phyloP scores from a whole-genome alignment of 23 red algal genomes.

The Gracilariopsis chorda region DNA sequence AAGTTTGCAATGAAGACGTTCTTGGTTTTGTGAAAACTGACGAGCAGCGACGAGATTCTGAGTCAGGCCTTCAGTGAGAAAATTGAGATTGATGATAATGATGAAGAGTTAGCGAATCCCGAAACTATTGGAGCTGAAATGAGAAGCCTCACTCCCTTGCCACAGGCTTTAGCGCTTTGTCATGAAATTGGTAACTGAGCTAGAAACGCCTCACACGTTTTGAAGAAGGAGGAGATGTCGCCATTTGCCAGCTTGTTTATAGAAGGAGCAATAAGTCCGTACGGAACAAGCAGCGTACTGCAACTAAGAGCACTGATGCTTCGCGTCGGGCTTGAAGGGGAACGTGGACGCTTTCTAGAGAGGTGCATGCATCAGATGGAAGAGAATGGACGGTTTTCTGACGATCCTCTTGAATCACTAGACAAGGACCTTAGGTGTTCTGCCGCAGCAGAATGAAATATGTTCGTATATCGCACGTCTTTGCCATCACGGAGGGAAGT shows the following conservation, averaged over 20 bases:
- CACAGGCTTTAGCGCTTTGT: slow-evolving; percentile 17
- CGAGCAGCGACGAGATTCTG: not conserved
- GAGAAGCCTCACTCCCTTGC: slow-evolving; percentile 2
- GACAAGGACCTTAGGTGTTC: not conserved
- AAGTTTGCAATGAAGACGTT: slow-evolving; percentile 67
- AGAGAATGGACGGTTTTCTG: slow-evolving; percentile 53
- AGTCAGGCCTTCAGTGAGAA: not conserved
- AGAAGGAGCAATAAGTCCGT: not conserved
- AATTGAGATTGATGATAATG: not conserved
- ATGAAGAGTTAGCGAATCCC: no score
- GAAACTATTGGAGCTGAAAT: not conserved
- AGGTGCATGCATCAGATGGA: slow-evolving; percentile 77
- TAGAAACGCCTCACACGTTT: not conserved
- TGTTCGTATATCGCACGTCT: slow-evolving; percentile 37
- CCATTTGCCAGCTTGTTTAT: slow-evolving; percentile 31
- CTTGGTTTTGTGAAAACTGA: slow-evolving; percentile 59
- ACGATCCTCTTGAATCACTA: not conserved
- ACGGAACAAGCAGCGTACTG: slow-evolving; percentile 27
- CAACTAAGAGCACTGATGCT: slow-evolving; percentile 46
- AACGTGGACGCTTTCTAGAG: slow-evolving; percentile 77
- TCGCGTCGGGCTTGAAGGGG: slow-evolving; percentile 37
- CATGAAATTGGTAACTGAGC: not conserved
- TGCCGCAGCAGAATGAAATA: slow-evolving; percentile 15
- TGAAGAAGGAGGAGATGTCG: slow-evolving; percentile 6
- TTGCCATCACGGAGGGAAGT: slow-evolving; percentile 72